Evolutionary conservation across 495 filamentous ascomycete genomes (phyloP).

Genomic region (Penicillium coprophilum): DNA sequence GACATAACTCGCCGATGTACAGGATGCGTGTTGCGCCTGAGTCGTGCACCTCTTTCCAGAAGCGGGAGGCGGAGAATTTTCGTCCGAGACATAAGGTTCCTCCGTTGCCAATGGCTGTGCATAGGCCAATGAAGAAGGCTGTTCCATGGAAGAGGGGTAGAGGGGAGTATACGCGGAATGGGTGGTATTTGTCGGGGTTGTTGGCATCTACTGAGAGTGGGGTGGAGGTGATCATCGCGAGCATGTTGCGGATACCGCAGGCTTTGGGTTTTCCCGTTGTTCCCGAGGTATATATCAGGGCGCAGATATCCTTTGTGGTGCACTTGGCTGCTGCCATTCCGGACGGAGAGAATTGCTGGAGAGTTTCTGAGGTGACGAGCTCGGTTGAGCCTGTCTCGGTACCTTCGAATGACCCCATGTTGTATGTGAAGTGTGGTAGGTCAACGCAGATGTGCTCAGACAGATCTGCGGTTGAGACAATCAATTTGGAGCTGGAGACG

Average conservation of each 20-base stretch:
- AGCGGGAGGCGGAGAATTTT: slow-evolving; percentile 82
- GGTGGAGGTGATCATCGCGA: slow-evolving; percentile 48
- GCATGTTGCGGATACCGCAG: slow-evolving; percentile 67
- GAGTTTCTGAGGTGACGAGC: slow-evolving; percentile 43
- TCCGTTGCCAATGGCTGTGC: slow-evolving; percentile 41
- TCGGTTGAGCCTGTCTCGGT: slow-evolving; percentile 58
- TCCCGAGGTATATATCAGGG: slow-evolving; percentile 81
- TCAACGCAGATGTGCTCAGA: slow-evolving; percentile 37
- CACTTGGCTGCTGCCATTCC: slow-evolving; percentile 38
- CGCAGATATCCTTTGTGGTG: slow-evolving; percentile 53
- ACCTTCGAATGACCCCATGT: slow-evolving; percentile 40
- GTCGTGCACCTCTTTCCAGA: slow-evolving; percentile 80
- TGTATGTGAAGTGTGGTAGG: slow-evolving; percentile 42
- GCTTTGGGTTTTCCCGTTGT: slow-evolving; percentile 92
- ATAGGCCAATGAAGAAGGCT: slow-evolving; percentile 66
- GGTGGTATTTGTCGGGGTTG: slow-evolving; percentile 44
- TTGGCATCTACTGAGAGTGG: slow-evolving; percentile 37
- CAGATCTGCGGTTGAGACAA: slow-evolving; percentile 59
- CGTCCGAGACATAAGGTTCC: slow-evolving; percentile 52
- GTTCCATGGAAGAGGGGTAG: slow-evolving; percentile 92
- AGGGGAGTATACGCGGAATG: slow-evolving; percentile 78
- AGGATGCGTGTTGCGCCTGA: slow-evolving; percentile 80
- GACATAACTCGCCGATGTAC: slow-evolving; percentile 91
- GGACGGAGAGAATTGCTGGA: slow-evolving; percentile 40
- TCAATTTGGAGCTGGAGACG: slow-evolving; percentile 62